Conservation (phyloP, 1,284 basidiomycete species). For the Volvariella surrecta region DNA sequence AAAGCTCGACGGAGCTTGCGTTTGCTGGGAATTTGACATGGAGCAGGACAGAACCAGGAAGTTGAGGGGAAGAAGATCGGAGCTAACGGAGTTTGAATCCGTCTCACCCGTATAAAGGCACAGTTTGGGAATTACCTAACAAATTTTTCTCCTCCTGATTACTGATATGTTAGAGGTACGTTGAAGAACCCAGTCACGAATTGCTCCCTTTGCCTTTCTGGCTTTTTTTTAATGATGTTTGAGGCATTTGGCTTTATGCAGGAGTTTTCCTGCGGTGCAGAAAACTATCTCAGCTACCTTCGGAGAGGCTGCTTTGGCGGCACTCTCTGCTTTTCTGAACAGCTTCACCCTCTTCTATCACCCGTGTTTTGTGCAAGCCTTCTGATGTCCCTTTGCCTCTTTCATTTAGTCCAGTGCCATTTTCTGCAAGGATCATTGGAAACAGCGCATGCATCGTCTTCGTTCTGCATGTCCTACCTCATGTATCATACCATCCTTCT, state of each 20-base stretch:
- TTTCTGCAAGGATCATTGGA: no score
- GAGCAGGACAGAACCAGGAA: neutral
- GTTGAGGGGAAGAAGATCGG: conserved; percentile 13
- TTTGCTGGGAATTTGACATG: conserved; percentile 19
- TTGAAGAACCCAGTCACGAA: neutral
- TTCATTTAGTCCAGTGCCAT: conserved; percentile 13
- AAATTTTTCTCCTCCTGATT: no score
- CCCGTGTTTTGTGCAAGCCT: conserved; percentile 1
- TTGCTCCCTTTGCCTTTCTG: conserved; percentile 11
- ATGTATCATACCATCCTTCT: no score
- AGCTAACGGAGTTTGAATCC: no score
- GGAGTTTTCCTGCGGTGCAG: conserved; percentile 42
- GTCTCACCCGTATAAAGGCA: conserved; percentile 17
- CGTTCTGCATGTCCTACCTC: no score
- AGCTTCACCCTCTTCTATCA: conserved; percentile 8
- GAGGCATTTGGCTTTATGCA: conserved; percentile 89
- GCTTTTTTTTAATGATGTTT: conserved; percentile 57
- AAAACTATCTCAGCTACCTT: conserved; percentile 47
- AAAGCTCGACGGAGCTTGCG: conserved; percentile 17
- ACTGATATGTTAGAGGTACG: no score
- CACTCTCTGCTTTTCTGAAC: conserved; percentile 34
- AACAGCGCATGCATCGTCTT: no score
- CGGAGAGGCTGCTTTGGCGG: conserved; percentile 32
- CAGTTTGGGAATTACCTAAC: no score
- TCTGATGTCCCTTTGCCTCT: conserved; percentile 14